Base-by-base conservation (phyloP, 768 basidiomycete species). In the Kwoniella bestiolae region DNA sequence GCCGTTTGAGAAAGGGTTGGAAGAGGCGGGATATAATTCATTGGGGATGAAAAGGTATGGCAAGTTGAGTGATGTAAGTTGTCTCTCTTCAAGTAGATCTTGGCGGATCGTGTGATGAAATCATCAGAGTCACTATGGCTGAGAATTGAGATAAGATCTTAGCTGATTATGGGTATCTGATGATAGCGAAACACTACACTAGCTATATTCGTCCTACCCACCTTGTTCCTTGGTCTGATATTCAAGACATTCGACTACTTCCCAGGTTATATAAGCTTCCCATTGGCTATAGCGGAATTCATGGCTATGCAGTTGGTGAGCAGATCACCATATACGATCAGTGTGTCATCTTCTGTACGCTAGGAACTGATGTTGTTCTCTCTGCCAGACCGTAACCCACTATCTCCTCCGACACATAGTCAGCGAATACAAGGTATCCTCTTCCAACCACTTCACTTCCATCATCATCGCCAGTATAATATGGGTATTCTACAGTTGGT, bases 251-350 rank as follows among this genome's bases (percentile, higher is more conserved):
- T 95, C 64, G 86, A 87, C 49, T 86, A 90, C 60, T 84, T 94
- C 11, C 92, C 94, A 45, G 93, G 92, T 89, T 98, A 94, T 80
- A 90, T 90, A 2, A 91, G 90, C 16, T 81, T 92, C 25, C 84
- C 94, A 31, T 86, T 97, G 52, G 90, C 91, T 0, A 83, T 89
- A 76, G 92, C 90, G 0, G 88, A 92, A 74, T 92, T 93, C 82
- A 95, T 92, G 72, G 90, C 86, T 51, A 91, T 95, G 90, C 95
- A 97, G 75, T 90, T 96, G 75, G 91, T 94, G 79, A 68, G 52
- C 21, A 23, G 16, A 44, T 47, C 14, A 5, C 34, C 14, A 44
- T 18, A 26, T 41, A 3, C 32, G 21, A 4, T n/a, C 25, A n/a
- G n/a, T n/a, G n/a, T n/a, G n/a, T n/a, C n/a, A n/a, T n/a, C n/a